Evolutionary conservation across 768 basidiomycete genomes (phyloP).

Genomic region (Flagelloscypha sp.): DNA sequence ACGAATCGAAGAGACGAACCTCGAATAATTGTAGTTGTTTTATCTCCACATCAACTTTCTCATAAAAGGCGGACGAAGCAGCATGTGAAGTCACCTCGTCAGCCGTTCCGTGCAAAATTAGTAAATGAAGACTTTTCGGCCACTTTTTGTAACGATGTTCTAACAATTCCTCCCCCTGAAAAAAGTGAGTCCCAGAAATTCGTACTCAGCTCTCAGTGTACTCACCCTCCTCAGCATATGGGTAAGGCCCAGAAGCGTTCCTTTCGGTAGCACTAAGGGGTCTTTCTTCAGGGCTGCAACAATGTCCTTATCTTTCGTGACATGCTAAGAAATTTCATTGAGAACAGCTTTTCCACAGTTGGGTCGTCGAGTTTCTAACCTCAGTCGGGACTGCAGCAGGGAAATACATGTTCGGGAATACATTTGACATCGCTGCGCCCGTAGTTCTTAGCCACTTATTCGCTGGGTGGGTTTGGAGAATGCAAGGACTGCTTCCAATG

Average conservation of each 20-base stretch:
- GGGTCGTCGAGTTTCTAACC: constrained; percentile 31
- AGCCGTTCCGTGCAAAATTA: not conserved
- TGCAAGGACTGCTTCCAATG: constrained; percentile 59
- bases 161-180: constrained; percentile 54
- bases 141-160: constrained; percentile 41
- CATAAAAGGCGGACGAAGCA: constrained; percentile 1
- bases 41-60: constrained; percentile 13
- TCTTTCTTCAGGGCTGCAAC: constrained; percentile 50
- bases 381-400: constrained; percentile 42
- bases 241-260: constrained; percentile 49
- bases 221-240: constrained; percentile 58
- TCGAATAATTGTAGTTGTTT: constrained; percentile 20
- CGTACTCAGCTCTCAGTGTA: not conserved
- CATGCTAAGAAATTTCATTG: constrained; percentile 27
- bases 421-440: constrained; percentile 37
- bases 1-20: constrained; percentile 17
- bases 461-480: constrained; percentile 55
- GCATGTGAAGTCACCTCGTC: constrained; percentile 9
- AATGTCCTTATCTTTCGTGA: constrained; percentile 49
- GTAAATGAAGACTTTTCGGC: constrained; percentile 60
- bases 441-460: constrained; percentile 41
- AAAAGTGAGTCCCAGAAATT: not conserved
- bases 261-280: constrained; percentile 45
- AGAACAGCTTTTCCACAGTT: not conserved
- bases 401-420: constrained; percentile 45